A percentile compares a stretch with the other conserved stretches of the same genome.
Conservation (phyloP, 2,329 filamentous ascomycete genomes). For the Plenodomus lindquistii region DNA sequence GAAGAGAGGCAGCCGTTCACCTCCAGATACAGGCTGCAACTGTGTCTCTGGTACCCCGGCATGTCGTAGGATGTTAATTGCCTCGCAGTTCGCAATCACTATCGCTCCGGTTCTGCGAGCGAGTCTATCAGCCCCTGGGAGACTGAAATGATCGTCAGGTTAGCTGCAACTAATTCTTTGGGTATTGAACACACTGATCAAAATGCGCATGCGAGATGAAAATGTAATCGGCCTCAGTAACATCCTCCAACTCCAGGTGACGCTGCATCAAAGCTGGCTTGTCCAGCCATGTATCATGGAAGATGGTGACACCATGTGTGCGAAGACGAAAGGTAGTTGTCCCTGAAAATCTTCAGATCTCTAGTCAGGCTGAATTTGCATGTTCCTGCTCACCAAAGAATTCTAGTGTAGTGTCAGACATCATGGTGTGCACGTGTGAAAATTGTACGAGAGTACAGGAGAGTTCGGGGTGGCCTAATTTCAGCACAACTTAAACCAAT, state of each 20-base stretch:
- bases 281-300: slow-evolving; percentile 10
- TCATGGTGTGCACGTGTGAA: no score
- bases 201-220: slow-evolving; percentile 11
- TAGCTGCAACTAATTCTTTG: no score
- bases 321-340: slow-evolving; percentile 6
- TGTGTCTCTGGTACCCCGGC: slow-evolving; percentile 8
- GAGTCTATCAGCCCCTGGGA: slow-evolving; percentile 9
- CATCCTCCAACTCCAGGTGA: slow-evolving; percentile 3
- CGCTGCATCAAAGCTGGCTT: background rate
- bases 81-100: slow-evolving; percentile 7
- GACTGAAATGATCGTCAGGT: no score
- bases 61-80: slow-evolving; percentile 2
- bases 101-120: slow-evolving; percentile 6
- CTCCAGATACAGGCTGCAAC: slow-evolving; percentile 3
- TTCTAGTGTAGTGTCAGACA: background rate
- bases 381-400: background rate
- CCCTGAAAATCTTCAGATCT: slow-evolving; percentile 1
- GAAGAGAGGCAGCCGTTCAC: slow-evolving; percentile 10
- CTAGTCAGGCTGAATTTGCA: background rate
- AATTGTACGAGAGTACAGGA: no score
- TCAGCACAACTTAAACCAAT: no score
- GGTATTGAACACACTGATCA: slow-evolving; percentile 3
- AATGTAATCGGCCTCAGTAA: slow-evolving; percentile 8
- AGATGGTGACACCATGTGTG: slow-evolving; percentile 2
- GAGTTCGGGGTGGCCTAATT: no score